A percentile compares a stretch with the other conserved stretches of the same genome.
These are phyloP conservation scores for Candida coquimbonensis DNA, from an alignment of 805 yeast genomes.

Conservation along the genomic window DNA sequence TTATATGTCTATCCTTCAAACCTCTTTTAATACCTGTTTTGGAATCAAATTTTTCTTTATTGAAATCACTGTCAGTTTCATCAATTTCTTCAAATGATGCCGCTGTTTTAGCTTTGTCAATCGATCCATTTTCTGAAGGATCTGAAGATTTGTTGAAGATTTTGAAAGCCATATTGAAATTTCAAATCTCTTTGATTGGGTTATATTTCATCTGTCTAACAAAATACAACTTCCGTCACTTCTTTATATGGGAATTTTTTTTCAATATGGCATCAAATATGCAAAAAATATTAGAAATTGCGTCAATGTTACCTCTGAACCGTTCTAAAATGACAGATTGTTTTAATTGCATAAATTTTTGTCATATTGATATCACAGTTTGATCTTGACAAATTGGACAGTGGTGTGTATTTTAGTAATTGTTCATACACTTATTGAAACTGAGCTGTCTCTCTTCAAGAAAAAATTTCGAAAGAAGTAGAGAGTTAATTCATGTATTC, in stretches of 20 bases:
- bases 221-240: too few relatives aligned
- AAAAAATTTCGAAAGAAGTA: too few relatives aligned
- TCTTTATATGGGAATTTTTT: background rate
- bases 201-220: too few relatives aligned
- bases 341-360: too few relatives aligned
- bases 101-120: background rate
- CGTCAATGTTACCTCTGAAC: background rate
- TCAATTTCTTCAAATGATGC: conserved; percentile 3
- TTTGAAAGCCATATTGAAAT: background rate
- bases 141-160: background rate
- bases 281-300: background rate
- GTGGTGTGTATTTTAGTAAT: too few relatives aligned
- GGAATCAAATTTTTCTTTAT: conserved; percentile 11
- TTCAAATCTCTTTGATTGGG: too few relatives aligned
- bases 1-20: conserved; percentile 44
- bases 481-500: too few relatives aligned
- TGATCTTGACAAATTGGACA: too few relatives aligned
- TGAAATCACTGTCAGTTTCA: conserved; percentile 4
- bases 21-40: conserved; percentile 35
- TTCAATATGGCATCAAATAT: background rate
- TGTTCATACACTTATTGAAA: too few relatives aligned
- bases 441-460: too few relatives aligned
- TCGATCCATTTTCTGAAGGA: background rate
- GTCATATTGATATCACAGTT: too few relatives aligned
- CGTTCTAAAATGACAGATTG: background rate